Percentiles rank a stretch among this genome's conserved stretches.
phyloP scores from a whole-genome alignment of 768 basidiomycete species.

The Trametes sanguinea region DNA sequence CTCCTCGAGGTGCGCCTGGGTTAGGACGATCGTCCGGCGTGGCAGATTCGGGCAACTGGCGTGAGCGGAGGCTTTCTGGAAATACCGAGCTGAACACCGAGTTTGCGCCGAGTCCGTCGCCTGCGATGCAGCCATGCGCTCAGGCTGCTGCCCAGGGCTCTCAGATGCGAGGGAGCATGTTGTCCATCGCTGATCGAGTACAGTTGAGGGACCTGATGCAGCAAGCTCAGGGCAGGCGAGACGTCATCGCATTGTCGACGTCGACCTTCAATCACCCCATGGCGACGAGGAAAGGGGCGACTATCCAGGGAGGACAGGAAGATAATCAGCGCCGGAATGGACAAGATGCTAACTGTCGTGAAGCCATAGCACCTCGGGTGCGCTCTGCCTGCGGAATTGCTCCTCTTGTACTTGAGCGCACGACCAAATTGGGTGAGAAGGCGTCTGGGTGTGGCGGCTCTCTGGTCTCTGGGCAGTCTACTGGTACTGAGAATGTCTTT shows the following conservation, averaged over 20 bases:
- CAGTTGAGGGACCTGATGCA: neutral
- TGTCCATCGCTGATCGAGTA: neutral
- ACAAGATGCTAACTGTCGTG: too few relatives aligned
- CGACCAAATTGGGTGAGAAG: too few relatives aligned
- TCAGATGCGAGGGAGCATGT: neutral
- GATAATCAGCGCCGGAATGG: too few relatives aligned
- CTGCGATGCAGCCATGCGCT: neutral
- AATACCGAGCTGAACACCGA: neutral
- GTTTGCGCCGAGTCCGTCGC: neutral
- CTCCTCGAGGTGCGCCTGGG: neutral
- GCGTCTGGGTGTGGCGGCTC: too few relatives aligned
- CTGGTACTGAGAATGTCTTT: too few relatives aligned
- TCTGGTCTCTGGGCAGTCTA: too few relatives aligned
- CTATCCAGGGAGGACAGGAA: too few relatives aligned
- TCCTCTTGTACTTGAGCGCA: neutral
- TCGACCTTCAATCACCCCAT: too few relatives aligned
- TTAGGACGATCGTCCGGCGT: too few relatives aligned
- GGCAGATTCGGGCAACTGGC: neutral
- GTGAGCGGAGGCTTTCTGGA: neutral
- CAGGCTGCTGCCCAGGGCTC: neutral
- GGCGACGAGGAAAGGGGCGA: too few relatives aligned
- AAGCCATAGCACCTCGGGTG: too few relatives aligned
- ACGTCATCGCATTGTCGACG: neutral
- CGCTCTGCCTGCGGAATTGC: too few relatives aligned
- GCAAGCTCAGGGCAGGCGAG: neutral